Conservation (phyloP, 345 rosid species). For the Bruguiera parviflora region DNA sequence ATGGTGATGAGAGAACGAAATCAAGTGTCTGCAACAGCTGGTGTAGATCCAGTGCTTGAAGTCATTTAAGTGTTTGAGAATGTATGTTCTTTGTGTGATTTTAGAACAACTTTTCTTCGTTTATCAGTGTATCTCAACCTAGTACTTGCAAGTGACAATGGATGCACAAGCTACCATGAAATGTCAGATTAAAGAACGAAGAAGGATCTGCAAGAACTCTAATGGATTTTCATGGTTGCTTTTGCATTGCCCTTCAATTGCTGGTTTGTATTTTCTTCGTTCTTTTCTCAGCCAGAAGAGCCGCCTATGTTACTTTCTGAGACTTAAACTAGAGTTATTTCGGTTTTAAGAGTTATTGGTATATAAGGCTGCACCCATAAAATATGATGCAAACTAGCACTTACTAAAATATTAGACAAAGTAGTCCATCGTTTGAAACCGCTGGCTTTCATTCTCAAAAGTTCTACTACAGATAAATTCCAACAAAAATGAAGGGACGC, state of each 20-base stretch:
- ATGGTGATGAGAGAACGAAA: constrained; percentile 54
- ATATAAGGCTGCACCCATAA: too few species aligned
- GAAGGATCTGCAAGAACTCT: neutral
- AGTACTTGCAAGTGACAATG: neutral
- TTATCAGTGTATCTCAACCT: neutral
- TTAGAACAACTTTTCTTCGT: neutral
- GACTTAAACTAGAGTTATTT: too few species aligned
- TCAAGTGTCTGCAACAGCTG: constrained; percentile 56
- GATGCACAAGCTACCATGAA: neutral
- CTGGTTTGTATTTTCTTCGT: too few species aligned
- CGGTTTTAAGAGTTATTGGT: too few species aligned
- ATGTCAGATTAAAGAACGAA: neutral
- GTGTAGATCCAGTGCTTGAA: constrained; percentile 28
- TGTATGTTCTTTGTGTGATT: neutral
- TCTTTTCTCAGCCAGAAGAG: too few species aligned
- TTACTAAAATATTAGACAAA: neutral
- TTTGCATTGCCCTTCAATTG: neutral
- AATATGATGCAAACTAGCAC: too few species aligned
- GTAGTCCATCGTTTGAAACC: neutral
- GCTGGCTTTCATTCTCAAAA: neutral
- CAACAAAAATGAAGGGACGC: too few species aligned
- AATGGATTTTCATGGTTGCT: neutral
- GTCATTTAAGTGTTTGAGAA: constrained; percentile 23
- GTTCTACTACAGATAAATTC: too few species aligned
- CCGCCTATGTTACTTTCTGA: too few species aligned